These are phyloP conservation scores for Rhynchosporium graminicola DNA, from an alignment of 2,329 filamentous ascomycete species.

Conservation along the genomic window DNA sequence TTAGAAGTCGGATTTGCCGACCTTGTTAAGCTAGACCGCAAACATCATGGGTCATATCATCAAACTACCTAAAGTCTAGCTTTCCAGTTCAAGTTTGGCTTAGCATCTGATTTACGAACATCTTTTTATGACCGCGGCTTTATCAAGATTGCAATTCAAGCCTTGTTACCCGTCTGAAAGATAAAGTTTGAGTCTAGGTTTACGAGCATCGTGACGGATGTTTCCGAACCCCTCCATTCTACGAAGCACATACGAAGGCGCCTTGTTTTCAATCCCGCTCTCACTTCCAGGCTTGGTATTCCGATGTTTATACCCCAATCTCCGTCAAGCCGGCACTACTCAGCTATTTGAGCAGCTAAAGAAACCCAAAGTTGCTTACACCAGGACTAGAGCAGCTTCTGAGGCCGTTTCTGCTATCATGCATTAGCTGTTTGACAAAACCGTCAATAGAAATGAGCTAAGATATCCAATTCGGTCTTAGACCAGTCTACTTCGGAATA, in stretches of 20 bases:
- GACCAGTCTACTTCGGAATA: background rate
- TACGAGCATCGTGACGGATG: background rate
- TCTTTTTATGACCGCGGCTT: too few species aligned
- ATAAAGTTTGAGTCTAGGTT: background rate
- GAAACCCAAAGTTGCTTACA: conserved; percentile 8
- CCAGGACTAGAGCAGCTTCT: conserved; percentile 3
- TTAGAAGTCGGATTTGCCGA: too few species aligned
- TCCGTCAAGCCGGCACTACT: background rate
- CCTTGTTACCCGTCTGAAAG: background rate
- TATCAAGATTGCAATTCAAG: background rate
- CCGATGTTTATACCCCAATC: background rate
- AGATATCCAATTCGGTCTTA: background rate
- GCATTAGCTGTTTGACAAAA: background rate
- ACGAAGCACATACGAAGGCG: background rate
- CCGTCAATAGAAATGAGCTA: background rate
- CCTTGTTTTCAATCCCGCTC: background rate
- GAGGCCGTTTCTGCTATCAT: background rate
- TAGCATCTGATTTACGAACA: too few species aligned
- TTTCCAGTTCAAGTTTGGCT: too few species aligned
- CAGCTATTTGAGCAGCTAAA: background rate
- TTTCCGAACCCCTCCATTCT: background rate
- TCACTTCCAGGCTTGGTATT: background rate
- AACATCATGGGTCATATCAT: too few species aligned
- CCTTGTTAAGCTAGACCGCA: too few species aligned
- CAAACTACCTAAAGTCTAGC: too few species aligned